These are phyloP conservation scores for Schizosaccharomyces octosporus DNA, from an alignment of 805 yeast species.

Conservation along the genomic window DNA sequence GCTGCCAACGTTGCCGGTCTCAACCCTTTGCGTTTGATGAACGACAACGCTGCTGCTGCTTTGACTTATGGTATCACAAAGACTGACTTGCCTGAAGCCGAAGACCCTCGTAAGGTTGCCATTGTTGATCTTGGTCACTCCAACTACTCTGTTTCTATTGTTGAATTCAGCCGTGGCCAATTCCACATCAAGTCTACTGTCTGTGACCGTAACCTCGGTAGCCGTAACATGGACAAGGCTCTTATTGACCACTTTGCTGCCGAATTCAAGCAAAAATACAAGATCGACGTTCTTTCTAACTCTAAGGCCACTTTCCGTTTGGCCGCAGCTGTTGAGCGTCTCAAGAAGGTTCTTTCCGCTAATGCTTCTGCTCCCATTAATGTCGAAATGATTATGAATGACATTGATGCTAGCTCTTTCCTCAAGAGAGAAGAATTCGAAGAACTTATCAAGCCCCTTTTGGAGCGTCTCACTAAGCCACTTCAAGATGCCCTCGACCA, in stretches of 20 bases:
- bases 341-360: conserved; percentile 91
- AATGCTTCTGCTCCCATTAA: conserved; percentile 82
- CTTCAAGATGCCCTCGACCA: conserved; percentile 56
- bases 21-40: conserved; percentile 93
- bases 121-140: conserved; percentile 95
- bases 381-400: conserved; percentile 92
- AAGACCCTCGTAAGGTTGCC: conserved; percentile 57
- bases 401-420: conserved; percentile 77
- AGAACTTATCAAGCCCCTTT: conserved; percentile 60
- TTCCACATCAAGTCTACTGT: conserved; percentile 79
- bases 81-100: conserved; percentile 85
- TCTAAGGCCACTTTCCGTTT: conserved; percentile 91
- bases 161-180: conserved; percentile 87
- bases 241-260: conserved; percentile 86
- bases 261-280: conserved; percentile 74
- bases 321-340: conserved; percentile 67
- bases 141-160: conserved; percentile 70
- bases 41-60: conserved; percentile 95
- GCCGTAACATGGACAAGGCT: conserved; percentile 85
- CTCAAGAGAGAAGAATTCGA: conserved; percentile 81
- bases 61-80: conserved; percentile 98
- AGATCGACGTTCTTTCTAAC: conserved; percentile 73
- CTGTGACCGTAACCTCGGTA: conserved; percentile 90
- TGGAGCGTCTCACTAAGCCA: conserved; percentile 53
- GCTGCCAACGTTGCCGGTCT: conserved; percentile 90